These are phyloP conservation scores for Oenanthe javanica DNA, from an alignment of 140 eudicot genomes.

Conservation along the genomic window DNA sequence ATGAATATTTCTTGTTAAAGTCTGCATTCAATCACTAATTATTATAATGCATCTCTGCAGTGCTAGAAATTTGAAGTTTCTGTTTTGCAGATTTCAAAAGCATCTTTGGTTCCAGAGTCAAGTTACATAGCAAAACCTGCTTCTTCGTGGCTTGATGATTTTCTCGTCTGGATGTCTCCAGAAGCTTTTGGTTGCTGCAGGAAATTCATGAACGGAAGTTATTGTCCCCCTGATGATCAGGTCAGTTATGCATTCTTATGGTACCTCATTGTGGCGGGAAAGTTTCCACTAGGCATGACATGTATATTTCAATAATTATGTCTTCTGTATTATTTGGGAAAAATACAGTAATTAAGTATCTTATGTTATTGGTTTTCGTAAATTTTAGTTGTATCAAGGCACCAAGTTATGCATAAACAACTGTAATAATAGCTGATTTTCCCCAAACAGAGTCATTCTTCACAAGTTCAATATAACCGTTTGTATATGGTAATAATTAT, in stretches of 20 bases:
- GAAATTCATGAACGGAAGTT: slow-evolving; percentile 81
- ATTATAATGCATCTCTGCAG: neutral
- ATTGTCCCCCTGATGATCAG: slow-evolving; percentile 98
- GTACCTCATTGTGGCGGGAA: neutral
- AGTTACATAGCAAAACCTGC: slow-evolving; percentile 99
- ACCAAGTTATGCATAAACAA: neutral
- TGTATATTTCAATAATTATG: neutral
- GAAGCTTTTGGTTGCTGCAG: slow-evolving; percentile 99
- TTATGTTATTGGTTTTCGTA: neutral
- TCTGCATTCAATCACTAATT: neutral
- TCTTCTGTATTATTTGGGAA: neutral
- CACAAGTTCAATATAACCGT: no score
- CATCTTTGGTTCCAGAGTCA: slow-evolving; percentile 74
- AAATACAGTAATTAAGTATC: neutral
- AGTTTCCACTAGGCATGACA: neutral
- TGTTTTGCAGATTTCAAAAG: slow-evolving; percentile 70
- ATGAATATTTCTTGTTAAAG: neutral
- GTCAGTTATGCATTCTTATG: slow-evolving; percentile 26
- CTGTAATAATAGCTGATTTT: neutral
- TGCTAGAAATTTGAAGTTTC: neutral
- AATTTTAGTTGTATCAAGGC: neutral
- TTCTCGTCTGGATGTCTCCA: slow-evolving; percentile 97
- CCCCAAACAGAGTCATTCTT: neutral
- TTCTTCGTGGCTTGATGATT: slow-evolving; percentile 99
- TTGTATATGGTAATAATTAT: neutral